Evolutionary conservation across 176 grass and related monocot genomes (phyloP).

Genomic region (Guadua angustifolia): DNA sequence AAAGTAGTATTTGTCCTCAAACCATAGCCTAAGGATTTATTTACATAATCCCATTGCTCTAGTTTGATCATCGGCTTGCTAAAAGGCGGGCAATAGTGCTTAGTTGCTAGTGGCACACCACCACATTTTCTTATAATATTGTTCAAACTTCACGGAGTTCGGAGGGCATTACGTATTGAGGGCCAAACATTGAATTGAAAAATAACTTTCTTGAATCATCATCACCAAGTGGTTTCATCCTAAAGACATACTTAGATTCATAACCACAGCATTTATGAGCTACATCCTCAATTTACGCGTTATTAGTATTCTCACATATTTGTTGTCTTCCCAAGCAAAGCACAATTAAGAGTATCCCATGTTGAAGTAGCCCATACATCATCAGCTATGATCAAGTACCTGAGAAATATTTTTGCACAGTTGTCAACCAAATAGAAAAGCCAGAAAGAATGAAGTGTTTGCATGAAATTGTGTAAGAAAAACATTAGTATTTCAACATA

Average conservation of each 20-base stretch:
- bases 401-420: neutral
- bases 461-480: neutral
- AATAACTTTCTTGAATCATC: neutral
- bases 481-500: neutral
- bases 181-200: neutral
- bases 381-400: slow-evolving; percentile 15
- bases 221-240: neutral
- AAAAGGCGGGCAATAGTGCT: slow-evolving; percentile 18
- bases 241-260: neutral
- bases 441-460: neutral
- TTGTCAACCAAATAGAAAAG: neutral
- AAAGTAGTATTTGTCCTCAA: slow-evolving; percentile 10
- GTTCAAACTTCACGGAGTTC: neutral
- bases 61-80: neutral
- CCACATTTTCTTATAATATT: slow-evolving; percentile 4
- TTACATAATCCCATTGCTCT: neutral
- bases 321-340: neutral
- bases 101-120: slow-evolving; percentile 28
- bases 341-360: slow-evolving; percentile 16
- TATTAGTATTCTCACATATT: neutral
- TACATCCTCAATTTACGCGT: neutral
- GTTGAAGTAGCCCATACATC: neutral
- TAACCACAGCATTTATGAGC: neutral
- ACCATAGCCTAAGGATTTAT: neutral
- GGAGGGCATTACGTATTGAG: neutral